Evolutionary conservation across 2,329 filamentous ascomycete genomes (phyloP).

Genomic region (Trichoderma breve): DNA sequence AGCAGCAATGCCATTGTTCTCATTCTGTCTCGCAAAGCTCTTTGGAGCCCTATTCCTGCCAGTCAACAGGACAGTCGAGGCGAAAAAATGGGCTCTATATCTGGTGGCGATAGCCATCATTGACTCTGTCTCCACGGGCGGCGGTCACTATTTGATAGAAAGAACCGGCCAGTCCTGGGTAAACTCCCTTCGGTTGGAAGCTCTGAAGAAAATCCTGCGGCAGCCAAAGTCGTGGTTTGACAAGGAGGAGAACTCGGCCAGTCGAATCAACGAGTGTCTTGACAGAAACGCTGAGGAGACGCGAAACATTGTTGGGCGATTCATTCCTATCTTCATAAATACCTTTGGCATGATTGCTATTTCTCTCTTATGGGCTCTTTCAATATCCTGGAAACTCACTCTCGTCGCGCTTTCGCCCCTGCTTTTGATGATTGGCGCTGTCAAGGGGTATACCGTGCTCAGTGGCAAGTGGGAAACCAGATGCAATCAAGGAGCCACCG

Average conservation of each 20-base stretch:
- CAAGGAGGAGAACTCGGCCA: conserved; percentile 60
- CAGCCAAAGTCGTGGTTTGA: conserved; percentile 83
- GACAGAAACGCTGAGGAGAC: conserved; percentile 86
- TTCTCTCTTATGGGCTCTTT: conserved; percentile 72
- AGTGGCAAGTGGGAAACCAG: conserved; percentile 70
- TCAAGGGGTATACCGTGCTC: conserved; percentile 62
- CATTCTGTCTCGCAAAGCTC: conserved; percentile 71
- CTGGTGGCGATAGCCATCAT: conserved; percentile 66
- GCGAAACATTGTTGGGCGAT: conserved; percentile 76
- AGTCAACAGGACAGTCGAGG: conserved; percentile 45
- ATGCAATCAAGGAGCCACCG: conserved; percentile 62
- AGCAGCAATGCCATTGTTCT: conserved; percentile 69
- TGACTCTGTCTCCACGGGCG: conserved; percentile 65
- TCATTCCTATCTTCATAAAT: conserved; percentile 67
- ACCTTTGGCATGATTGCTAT: conserved; percentile 64
- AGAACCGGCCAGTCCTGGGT: conserved; percentile 73
- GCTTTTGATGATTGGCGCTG: conserved; percentile 65
- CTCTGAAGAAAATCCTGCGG: conserved; percentile 66
- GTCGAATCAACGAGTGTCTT: conserved; percentile 66
- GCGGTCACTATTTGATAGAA: conserved; percentile 71
- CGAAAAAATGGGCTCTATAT: conserved; percentile 65
- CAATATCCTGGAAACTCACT: conserved; percentile 75
- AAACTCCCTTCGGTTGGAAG: conserved; percentile 64
- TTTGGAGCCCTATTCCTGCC: conserved; percentile 65
- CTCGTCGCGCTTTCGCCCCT: conserved; percentile 69